Evolutionary conservation across 2,329 filamentous ascomycete species (phyloP), one percentile per base, ranked within the genome.

Genomic region (Coleophoma cylindrospora): DNA sequence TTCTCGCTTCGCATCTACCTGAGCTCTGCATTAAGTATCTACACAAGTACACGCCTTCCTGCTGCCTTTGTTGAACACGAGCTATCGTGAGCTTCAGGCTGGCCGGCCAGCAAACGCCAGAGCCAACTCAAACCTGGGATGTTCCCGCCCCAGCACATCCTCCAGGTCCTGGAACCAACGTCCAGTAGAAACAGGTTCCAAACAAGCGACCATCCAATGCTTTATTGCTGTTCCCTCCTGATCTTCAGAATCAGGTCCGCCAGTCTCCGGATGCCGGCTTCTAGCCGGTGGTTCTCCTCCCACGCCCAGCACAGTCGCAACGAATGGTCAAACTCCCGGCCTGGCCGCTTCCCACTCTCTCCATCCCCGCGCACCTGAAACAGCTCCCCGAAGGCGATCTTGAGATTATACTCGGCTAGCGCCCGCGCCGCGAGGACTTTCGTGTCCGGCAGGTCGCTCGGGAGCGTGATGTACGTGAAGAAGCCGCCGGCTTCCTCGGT

Each of bases 391-490:
- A 72, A 68, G 36, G 79, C 79, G 43, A 86, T 68, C 11, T 73
- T 71, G 41, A 86, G 61, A 44, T 76, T 74, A 55, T 80, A 73
- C 32, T 80, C 74, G n/a, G 71, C 68, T 14, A 32, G 37, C 21
- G 54, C 53, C 47, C 33, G 22, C 22, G 54, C 47, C 55, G 74
- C 68, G n/a, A 79, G 41, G 66, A 66, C 55, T 67, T 62, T 32
- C 71, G 74, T 40, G 83, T 58, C 2, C 63, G 67, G 21, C 55
- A 54, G 3, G 19, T 56, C 53, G 2, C 43, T 21, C 19, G 83
- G 83, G 13, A 87, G 64, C 4, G 69, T 67, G 9, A 86, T 66
- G 79, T 81, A 87, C 47, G 85, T 71, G 64, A 87, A 87, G 62
- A 84, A 87, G 0, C 84, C 83, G 2, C 83, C 83, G 0, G 76